Conservation (phyloP, 257 asterid genomes). For the Scutellaria baicalensis region DNA sequence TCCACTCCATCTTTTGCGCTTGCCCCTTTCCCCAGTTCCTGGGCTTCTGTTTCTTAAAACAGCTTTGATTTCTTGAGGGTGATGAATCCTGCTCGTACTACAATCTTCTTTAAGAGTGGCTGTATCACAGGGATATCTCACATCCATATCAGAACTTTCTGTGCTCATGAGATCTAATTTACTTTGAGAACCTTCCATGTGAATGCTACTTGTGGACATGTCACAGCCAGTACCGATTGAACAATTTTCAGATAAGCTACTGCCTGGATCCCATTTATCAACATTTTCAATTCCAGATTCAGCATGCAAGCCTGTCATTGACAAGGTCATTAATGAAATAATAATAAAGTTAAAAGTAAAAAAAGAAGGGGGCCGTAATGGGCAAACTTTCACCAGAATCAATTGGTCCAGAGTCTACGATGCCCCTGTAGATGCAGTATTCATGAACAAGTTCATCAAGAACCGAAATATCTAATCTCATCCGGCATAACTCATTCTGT, state of each 20-base stretch:
- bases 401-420: conserved; percentile 45
- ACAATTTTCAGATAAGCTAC: conserved; percentile 39
- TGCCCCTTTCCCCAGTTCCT: conserved; percentile 64
- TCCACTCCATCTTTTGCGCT: conserved; percentile 94
- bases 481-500: conserved; percentile 95
- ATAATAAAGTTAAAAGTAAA: background rate
- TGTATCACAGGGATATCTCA: conserved; percentile 56
- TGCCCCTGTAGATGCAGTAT: conserved; percentile 90
- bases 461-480: conserved; percentile 57
- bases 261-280: conserved; percentile 40
- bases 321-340: background rate
- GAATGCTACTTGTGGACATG: conserved; percentile 34
- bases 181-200: conserved; percentile 37
- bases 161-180: conserved; percentile 31
- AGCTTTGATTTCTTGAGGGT: conserved; percentile 36
- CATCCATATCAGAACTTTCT: conserved; percentile 46
- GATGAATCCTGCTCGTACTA: conserved; percentile 66
- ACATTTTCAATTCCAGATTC: conserved; percentile 23
- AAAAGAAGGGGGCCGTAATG: background rate
- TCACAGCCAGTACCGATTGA: conserved; percentile 51
- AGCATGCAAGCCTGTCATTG: conserved; percentile 32
- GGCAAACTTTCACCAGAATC: conserved; percentile 34
- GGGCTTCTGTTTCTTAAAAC: conserved; percentile 47
- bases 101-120: conserved; percentile 52
- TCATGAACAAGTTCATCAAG: conserved; percentile 93